Percentiles rank a stretch among this genome's conserved stretches.
phyloP scores from a whole-genome alignment of 768 basidiomycete species.

The Zangia roseola region DNA sequence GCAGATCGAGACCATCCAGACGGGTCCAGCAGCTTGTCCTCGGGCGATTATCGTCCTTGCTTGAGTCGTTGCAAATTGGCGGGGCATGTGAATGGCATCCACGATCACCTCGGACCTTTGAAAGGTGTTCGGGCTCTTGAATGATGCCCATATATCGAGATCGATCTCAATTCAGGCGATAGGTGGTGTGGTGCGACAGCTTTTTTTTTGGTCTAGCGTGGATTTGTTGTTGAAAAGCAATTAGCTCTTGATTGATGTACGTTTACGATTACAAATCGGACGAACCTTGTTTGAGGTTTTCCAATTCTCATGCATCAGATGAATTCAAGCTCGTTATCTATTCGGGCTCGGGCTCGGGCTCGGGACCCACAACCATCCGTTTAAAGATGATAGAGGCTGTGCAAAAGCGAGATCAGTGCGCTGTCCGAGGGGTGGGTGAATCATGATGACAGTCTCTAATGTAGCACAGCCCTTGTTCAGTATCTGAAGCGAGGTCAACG shows the following conservation, averaged over 20 bases:
- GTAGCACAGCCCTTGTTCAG: background rate
- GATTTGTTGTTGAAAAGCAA: no score
- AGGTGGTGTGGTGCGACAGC: background rate
- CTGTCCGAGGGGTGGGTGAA: background rate
- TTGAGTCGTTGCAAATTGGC: background rate
- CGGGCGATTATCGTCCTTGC: background rate
- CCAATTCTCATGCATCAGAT: background rate
- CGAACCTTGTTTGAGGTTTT: no score
- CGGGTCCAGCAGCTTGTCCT: background rate
- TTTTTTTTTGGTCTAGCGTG: no score
- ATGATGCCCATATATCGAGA: constrained; percentile 20
- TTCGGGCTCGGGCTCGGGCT: background rate
- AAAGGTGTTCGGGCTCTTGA: constrained; percentile 12
- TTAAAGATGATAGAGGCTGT: constrained; percentile 5
- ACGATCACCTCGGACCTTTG: constrained; percentile 32
- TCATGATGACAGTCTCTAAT: background rate
- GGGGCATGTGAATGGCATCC: background rate
- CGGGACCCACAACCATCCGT: background rate
- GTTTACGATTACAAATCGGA: background rate
- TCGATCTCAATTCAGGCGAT: constrained; percentile 8
- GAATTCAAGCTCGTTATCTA: background rate
- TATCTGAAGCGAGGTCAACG: background rate
- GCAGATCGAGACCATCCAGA: constrained; percentile 1
- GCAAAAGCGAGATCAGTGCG: background rate
- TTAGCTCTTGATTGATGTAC: no score